Conservation (phyloP, 225 moss, liverwort and hornwort genomes). For the Thuidium tamariscinum region DNA sequence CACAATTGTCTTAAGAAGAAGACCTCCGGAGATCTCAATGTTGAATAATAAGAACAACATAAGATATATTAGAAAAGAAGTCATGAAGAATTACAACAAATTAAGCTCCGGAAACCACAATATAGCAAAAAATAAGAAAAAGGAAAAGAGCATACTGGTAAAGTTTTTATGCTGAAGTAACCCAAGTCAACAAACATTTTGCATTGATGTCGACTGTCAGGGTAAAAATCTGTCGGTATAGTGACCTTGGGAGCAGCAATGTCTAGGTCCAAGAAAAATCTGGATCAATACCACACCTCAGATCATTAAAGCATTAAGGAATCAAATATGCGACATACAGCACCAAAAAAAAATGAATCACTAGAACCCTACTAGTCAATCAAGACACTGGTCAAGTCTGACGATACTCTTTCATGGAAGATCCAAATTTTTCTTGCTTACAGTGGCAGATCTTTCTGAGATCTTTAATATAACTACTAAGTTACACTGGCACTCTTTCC, state of each 20-base stretch:
- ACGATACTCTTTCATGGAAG: not conserved
- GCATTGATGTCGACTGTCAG: conserved; percentile 65
- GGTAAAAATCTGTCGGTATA: conserved; percentile 77
- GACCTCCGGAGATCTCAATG: not conserved
- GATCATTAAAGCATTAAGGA: not conserved
- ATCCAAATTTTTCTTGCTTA: not conserved
- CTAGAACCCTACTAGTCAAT: not conserved
- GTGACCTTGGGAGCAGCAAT: conserved; percentile 92
- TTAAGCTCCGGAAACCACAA: not conserved
- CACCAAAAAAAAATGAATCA: not conserved
- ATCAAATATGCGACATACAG: not conserved
- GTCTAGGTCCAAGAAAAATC: conserved; percentile 81
- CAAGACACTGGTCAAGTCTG: not conserved
- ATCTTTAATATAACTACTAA: not conserved
- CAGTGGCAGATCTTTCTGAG: not conserved
- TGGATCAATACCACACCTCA: conserved; percentile 6
- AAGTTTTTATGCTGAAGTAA: conserved; percentile 67
- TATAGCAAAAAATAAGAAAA: not conserved
- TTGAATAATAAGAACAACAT: not conserved
- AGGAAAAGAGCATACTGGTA: conserved; percentile 30
- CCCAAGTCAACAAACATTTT: conserved; percentile 87
- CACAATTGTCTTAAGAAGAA: not conserved
- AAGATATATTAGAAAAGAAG: not conserved
- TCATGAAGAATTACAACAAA: not conserved
- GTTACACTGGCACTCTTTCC: not conserved